Evolutionary conservation across 1,284 basidiomycete species (phyloP).

Genomic region (Trichosporon sp.): DNA sequence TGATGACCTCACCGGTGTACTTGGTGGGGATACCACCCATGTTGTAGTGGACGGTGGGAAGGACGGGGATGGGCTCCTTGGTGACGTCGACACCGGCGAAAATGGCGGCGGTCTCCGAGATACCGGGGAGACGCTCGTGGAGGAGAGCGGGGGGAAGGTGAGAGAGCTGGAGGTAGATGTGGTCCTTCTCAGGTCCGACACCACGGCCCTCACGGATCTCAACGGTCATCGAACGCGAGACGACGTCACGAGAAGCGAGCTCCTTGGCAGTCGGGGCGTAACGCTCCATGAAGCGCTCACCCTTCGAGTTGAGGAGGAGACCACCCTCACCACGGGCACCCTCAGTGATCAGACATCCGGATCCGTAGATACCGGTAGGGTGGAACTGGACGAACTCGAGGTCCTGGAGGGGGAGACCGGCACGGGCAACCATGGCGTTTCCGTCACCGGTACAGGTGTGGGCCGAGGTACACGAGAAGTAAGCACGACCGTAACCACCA

Average conservation of each 20-base stretch:
- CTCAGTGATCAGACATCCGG: slow-evolving; percentile 98
- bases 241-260: slow-evolving; percentile 97
- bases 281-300: slow-evolving; percentile 99
- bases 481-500: slow-evolving; percentile 96
- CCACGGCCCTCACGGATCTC: slow-evolving; percentile 99
- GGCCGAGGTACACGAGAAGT: slow-evolving; percentile 98
- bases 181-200: slow-evolving; percentile 98
- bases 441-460: slow-evolving; percentile 99
- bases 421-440: slow-evolving; percentile 96
- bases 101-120: slow-evolving; percentile 98
- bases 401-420: slow-evolving; percentile 95
- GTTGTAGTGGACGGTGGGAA: slow-evolving; percentile 95
- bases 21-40: slow-evolving; percentile 99
- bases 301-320: slow-evolving; percentile 96
- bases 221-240: slow-evolving; percentile 98
- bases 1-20: slow-evolving; percentile 96
- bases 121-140: slow-evolving; percentile 96
- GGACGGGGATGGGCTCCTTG: slow-evolving; percentile 96
- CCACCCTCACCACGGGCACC: slow-evolving; percentile 98
- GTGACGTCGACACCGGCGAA: slow-evolving; percentile 99
- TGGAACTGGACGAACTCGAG: slow-evolving; percentile 99
- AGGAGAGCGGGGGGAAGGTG: slow-evolving; percentile 94
- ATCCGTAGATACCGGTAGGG: slow-evolving; percentile 98
- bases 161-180: slow-evolving; percentile 94
- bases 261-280: slow-evolving; percentile 99